Base-by-base conservation (phyloP, 352 stramenopile species). In the Thraustochytrium sp. region DNA sequence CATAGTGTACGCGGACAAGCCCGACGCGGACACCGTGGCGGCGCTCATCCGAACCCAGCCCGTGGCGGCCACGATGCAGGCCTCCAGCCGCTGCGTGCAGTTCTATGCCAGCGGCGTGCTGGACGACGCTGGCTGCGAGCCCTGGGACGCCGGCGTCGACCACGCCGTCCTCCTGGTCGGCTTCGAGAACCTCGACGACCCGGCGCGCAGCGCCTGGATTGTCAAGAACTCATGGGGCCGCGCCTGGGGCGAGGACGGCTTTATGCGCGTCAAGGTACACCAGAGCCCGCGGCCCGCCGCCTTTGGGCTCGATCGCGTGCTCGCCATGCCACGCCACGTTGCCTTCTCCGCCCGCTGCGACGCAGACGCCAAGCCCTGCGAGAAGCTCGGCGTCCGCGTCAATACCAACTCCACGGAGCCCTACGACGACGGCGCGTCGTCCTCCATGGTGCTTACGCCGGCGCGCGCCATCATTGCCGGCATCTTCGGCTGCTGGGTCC, bases 41-140 rank as follows among this genome's bases (percentile, higher is more conserved):
- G 23, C 18, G 8, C n/a, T 80, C 18, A 42, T 80, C 38, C 68
- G 34, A 21, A 23, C 42, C 29, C 68, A 80, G 38, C 68, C 68
- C 3, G 68, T 80, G 31, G 68, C 68, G 16, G 63, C 40, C n/a
- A 34, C 23, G 1, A 46, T 80, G 5, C n/a, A 38, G 11, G 48
- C 68, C 46, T 34, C 68, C 1, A 80, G 68, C 51, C 68, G 68
- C 46, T 80, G 68, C 68, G 37, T 80, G 13, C 68, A 80, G 38
- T 80, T 80, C 38, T 80, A 80, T 51, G 31, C 44, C 4, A 18
- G 9, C 18, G 68, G 68, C 0, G 16, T 80, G 9, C 68, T 80
- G 9, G 68, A 80, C 34, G 68, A 80, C 38, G 48, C 13, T 13
- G 5, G 3, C 13, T 80, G 68, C 53, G 46, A 9, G 11, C 13